Conservation (phyloP, 805 yeast genomes). For the Saccharomycopsis sp. region DNA sequence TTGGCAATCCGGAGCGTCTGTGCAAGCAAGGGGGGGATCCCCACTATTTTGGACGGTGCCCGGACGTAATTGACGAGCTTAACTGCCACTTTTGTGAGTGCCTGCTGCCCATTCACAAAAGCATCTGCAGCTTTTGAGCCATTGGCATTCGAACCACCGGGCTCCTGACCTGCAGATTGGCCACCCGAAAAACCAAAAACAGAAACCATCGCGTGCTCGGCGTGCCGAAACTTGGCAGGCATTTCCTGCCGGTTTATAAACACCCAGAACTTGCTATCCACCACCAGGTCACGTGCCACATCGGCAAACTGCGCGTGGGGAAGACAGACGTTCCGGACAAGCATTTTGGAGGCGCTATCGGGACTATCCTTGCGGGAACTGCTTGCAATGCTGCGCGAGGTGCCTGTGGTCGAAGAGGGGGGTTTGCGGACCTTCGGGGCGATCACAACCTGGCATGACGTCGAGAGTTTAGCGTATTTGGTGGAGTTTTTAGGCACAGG, state of each 20-base stretch:
- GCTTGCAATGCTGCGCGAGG: slow-evolving; percentile 8
- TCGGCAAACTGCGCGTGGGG: slow-evolving; percentile 40
- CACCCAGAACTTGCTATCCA: neutral
- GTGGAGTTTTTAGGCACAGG: slow-evolving; percentile 29
- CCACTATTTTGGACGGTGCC: slow-evolving; percentile 37
- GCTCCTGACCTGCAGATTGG: neutral
- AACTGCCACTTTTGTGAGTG: slow-evolving; percentile 43
- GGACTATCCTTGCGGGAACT: slow-evolving; percentile 22
- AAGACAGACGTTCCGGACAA: slow-evolving; percentile 48
- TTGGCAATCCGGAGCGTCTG: slow-evolving; percentile 47
- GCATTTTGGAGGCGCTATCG: slow-evolving; percentile 30
- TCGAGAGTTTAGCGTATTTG: slow-evolving; percentile 45
- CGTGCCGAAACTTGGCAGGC: neutral
- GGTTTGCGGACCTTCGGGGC: slow-evolving; percentile 55
- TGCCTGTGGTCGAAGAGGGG: slow-evolving; percentile 25
- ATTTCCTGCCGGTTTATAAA: neutral
- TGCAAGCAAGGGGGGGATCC: slow-evolving; percentile 47
- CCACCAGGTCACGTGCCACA: neutral
- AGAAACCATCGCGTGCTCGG: neutral
- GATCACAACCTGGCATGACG: slow-evolving; percentile 63
- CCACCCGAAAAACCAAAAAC: neutral
- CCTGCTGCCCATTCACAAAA: neutral
- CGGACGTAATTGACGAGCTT: slow-evolving; percentile 35
- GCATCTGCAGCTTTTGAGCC: neutral
- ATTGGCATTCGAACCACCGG: neutral